These are phyloP conservation scores for Phlebiopsis flavidoalba DNA, from an alignment of 768 basidiomycete genomes.

Conservation along the genomic window DNA sequence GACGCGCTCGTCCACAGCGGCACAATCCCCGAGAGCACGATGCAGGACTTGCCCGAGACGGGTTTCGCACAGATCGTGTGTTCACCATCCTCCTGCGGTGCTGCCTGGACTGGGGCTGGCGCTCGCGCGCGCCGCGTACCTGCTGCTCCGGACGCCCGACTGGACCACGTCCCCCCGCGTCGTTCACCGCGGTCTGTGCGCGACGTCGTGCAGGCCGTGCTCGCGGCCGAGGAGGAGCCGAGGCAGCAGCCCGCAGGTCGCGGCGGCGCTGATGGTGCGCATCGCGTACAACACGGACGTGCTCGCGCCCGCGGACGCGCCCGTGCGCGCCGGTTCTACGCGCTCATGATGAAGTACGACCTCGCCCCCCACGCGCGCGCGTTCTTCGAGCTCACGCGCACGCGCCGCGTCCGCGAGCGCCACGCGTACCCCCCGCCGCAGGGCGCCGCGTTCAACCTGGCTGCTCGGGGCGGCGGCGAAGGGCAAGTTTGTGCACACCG, in stretches of 20 bases:
- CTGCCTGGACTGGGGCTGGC: constrained; percentile 53
- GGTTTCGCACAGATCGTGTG: constrained; percentile 48
- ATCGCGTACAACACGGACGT: constrained; percentile 8
- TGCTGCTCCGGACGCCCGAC: constrained; percentile 30
- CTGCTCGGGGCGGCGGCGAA: constrained; percentile 42
- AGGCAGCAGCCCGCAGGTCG: neutral
- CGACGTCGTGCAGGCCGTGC: neutral
- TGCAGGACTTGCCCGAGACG: constrained; percentile 33
- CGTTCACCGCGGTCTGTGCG: neutral
- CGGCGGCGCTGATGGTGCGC: constrained; percentile 1
- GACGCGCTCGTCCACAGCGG: constrained; percentile 39
- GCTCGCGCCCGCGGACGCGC: constrained; percentile 34
- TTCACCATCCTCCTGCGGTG: constrained; percentile 45
- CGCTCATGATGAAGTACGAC: constrained; percentile 4
- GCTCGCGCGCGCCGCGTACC: constrained; percentile 33
- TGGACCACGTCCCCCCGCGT: constrained; percentile 5
- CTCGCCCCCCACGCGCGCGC: constrained; percentile 32
- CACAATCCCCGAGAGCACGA: constrained; percentile 42
- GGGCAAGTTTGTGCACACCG: constrained; percentile 36
- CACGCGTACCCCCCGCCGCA: constrained; percentile 47
- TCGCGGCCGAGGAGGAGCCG: neutral
- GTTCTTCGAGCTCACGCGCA: constrained; percentile 45
- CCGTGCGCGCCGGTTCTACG: constrained; percentile 34
- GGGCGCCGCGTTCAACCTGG: constrained; percentile 41
- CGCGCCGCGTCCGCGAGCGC: constrained; percentile 23